Evolutionary conservation across 1,139 yeast genomes (phyloP), one percentile per base, ranked within the genome.

Genomic region (Protomyces lactucae-debilis): DNA sequence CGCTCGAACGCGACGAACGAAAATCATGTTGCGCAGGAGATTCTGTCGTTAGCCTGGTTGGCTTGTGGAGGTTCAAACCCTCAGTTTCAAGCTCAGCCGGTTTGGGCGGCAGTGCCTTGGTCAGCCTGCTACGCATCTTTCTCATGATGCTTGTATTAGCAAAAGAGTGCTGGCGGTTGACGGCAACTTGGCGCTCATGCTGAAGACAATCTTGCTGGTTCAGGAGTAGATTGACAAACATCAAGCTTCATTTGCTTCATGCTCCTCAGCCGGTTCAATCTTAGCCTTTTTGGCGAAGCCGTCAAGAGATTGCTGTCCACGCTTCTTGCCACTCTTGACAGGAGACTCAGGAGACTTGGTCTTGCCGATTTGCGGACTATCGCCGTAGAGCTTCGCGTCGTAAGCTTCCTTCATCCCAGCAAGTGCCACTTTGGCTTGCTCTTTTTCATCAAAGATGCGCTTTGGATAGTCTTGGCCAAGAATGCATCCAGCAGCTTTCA

Each of bases 341-440:
- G 55, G 37, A 4, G 32, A 28, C n/a, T 9, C 35, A 51, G 35
- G 16, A 10, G 12, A 9, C 18, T 25, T 35, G 16, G 43, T 59
- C 23, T 23, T 54, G 39, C 36, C 32, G 51, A 60, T 52, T 8
- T 46, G n/a, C 16, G 21, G 3, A 18, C 46, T 54, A 53, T 60
- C 39, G 16, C 64, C 64, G 37, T 54, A 48, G 16, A 60, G 55
- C 14, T 55, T 46, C 10, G 64, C 64, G 9, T 18, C 60, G 28
- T 60, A 60, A 23, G 54, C 48, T 14, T 48, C 55, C 52, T 54
- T 60, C 64, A 60, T 60, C 39, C 60, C 60, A 14, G 37, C 60
- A 28, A 60, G 28, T 37, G 60, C 59, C 10, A 37, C 25, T 23
- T 60, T 54, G 25, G 60, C 60, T 35, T 55, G 54, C 51, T 60